Evolutionary conservation across 495 filamentous ascomycete species (phyloP), one percentile per base, ranked within the genome.

Genomic region (Podospora comata): DNA sequence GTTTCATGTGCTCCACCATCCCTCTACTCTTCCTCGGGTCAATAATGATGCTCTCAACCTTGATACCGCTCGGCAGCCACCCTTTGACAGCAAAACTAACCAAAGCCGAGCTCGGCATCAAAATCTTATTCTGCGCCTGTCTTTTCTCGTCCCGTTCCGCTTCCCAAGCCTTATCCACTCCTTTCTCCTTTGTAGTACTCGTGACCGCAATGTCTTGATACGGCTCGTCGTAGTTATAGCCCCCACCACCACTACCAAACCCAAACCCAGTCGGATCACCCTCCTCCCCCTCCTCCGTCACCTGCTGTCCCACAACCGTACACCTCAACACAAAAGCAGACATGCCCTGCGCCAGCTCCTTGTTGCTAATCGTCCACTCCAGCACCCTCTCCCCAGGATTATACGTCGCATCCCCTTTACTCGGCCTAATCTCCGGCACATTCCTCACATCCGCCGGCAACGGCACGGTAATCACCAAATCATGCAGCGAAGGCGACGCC

Each of bases 1-100:
- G 95, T 78, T 92, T 94, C 57, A 98, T 87, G 13, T 90, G 87
- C 71, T 96, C 92, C 0, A 92, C 93, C 13, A 99, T 69, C 3
- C 95, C 95, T 32, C 89, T 85, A 79, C 92, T 96, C 81, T 89
- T 93, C 72, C 91, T 88, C n/a, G 85, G 82, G 74, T 97, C 93
- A 60, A 99, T 84, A 44, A 87, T 84, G 64, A 99, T 85, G 73
- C 91, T 93, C 64, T 98, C 95, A 2, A 99, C 93, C 75, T 88
- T 93, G 67, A 99, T 90, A 30, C 95, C 95, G 74, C 95, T 98
- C 5, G 93, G 88, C 69, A 98, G 80, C 95, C 95, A 98, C 15
- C 96, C 96, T 76, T 92, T 93, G 16, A 97, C 92, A 30, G 88
- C 87, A 79, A 99, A 99, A 60, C 90, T 93, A 58, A 97, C 87